Conservation (phyloP, 2,329 filamentous ascomycete genomes). For the Ustulina deusta region DNA sequence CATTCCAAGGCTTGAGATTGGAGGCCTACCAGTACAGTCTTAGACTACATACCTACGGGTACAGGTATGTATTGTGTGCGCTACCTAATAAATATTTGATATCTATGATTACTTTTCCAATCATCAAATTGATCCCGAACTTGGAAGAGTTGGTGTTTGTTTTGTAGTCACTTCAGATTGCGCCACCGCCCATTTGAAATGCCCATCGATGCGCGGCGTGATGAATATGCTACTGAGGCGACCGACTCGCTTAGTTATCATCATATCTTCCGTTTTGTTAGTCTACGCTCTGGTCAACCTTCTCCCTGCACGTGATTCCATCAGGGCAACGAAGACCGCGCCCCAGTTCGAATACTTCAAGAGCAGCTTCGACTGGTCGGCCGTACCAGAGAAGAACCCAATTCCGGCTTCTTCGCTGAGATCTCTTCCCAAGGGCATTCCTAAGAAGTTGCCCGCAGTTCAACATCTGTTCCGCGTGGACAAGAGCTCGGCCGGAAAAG, state of each 20-base stretch:
- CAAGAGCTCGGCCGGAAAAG: constrained; percentile 20
- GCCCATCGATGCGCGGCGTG: background rate
- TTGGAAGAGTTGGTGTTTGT: background rate
- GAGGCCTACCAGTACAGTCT: too few relatives aligned
- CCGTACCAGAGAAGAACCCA: constrained; percentile 24
- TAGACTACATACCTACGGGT: too few relatives aligned
- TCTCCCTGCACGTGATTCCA: constrained; percentile 11
- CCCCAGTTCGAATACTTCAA: constrained; percentile 17
- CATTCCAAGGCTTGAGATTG: too few relatives aligned
- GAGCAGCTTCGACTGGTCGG: constrained; percentile 39
- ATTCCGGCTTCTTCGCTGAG: constrained; percentile 24
- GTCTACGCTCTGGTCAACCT: constrained; percentile 14
- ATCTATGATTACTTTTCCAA: too few relatives aligned
- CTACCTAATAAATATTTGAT: too few relatives aligned
- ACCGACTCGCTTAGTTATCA: constrained; percentile 18
- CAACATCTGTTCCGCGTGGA: constrained; percentile 29
- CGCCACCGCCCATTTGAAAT: constrained; percentile 6
- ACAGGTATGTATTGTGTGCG: too few relatives aligned
- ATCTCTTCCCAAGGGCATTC: constrained; percentile 31
- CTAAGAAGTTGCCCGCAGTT: constrained; percentile 27
- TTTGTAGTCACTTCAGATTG: constrained; percentile 2
- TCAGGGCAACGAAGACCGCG: background rate
- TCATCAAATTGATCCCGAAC: background rate
- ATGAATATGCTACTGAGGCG: constrained; percentile 22
- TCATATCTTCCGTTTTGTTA: constrained; percentile 14